phyloP scores from a whole-genome alignment of 148 eudicot genomes.

The Arbutus unedo region DNA sequence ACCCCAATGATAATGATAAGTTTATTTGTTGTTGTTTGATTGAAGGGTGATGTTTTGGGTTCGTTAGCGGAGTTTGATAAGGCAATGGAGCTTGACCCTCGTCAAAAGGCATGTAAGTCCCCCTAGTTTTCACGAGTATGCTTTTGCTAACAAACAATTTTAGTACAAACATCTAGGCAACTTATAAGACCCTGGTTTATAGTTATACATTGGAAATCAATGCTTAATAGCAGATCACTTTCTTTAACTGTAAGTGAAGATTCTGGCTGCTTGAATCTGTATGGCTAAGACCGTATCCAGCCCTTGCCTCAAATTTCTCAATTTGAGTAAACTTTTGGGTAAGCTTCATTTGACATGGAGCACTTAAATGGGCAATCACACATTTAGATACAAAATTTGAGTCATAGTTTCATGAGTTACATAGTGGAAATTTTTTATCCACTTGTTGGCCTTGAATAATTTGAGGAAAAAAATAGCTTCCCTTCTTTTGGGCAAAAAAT shows the following conservation, averaged over 20 bases:
- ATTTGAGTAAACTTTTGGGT: no score
- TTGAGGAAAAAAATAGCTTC: neutral
- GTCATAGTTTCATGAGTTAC: neutral
- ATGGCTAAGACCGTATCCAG: neutral
- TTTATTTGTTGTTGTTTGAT: neutral
- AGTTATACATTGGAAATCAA: neutral
- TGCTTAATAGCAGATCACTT: neutral
- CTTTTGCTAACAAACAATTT: neutral
- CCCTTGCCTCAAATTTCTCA: neutral
- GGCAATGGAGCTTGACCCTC: conserved; percentile 88
- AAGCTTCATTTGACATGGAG: neutral
- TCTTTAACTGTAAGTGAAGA: neutral
- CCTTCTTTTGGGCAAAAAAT: neutral
- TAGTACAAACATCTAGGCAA: neutral
- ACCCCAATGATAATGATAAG: neutral
- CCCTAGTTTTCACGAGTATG: neutral
- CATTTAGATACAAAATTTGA: neutral
- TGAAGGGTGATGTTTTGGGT: conserved; percentile 87
- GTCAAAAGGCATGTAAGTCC: conserved; percentile 92
- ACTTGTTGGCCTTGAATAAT: neutral
- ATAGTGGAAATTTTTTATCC: neutral
- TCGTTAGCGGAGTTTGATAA: conserved; percentile 77
- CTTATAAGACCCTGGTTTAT: neutral
- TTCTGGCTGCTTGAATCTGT: neutral
- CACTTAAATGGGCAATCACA: neutral